These are phyloP conservation scores for Prinsepia uniflora DNA, from an alignment of 306 rosid genomes.

Conservation along the genomic window DNA sequence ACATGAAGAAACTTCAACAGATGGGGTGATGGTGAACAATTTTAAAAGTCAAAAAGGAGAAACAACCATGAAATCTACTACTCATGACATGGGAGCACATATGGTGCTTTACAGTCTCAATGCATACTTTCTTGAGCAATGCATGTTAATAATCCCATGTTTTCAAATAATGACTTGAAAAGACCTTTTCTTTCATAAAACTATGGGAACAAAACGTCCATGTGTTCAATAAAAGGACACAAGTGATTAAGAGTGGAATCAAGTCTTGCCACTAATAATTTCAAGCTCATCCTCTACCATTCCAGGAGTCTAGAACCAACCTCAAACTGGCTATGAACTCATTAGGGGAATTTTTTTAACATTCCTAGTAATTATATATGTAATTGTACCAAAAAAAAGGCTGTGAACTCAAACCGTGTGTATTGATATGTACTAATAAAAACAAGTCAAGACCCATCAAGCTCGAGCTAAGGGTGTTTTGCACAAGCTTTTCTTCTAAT, in stretches of 20 bases:
- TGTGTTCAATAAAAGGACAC: neutral
- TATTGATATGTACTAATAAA: neutral
- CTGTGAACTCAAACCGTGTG: neutral
- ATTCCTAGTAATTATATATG: neutral
- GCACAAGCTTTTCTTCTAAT: neutral
- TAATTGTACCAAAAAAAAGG: too few relatives aligned
- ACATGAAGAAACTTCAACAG: neutral
- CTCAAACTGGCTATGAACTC: neutral
- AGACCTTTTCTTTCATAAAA: neutral
- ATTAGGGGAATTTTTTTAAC: neutral
- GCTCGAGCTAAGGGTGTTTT: neutral
- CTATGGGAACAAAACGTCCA: neutral
- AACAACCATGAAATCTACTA: conserved; percentile 1
- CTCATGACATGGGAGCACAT: neutral
- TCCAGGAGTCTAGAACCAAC: neutral
- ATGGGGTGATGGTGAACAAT: neutral
- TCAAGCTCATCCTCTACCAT: neutral
- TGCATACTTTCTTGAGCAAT: neutral
- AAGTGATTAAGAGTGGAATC: neutral
- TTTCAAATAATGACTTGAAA: neutral
- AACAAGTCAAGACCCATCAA: neutral
- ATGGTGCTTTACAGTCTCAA: neutral
- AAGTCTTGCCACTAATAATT: neutral
- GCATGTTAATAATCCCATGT: neutral
- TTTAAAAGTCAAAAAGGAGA: neutral